phyloP scores from a whole-genome alignment of 139 green algal genomes.

The Coelastrella sp. region DNA sequence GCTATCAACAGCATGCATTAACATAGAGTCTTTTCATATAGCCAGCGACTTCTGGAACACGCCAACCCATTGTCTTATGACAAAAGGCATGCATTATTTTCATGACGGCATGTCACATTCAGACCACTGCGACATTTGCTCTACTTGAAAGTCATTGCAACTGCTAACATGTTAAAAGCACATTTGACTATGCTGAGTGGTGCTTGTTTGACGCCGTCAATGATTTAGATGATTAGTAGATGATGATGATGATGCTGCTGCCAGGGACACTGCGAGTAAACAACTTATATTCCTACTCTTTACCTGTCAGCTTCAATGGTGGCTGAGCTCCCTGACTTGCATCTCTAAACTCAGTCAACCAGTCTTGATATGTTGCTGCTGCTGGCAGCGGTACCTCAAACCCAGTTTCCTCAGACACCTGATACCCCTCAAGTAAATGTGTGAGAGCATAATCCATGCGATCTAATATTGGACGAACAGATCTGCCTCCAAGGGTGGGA shows the following conservation, averaged over 20 bases:
- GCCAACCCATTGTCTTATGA: no score
- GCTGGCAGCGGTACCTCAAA: conserved; percentile 50
- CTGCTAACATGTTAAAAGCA: no score
- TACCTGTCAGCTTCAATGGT: conserved; percentile 25
- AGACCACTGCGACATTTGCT: no score
- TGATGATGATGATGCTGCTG: neutral
- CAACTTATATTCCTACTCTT: neutral
- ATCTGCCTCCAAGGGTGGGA: conserved; percentile 54
- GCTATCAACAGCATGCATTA: no score
- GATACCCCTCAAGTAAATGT: conserved; percentile 38
- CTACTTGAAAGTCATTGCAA: no score
- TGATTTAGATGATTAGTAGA: neutral
- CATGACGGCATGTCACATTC: no score
- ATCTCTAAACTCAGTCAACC: conserved; percentile 46
- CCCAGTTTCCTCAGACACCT: neutral
- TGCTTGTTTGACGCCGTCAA: no score
- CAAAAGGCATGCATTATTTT: no score
- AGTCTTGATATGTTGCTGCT: conserved; percentile 36
- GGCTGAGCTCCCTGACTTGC: conserved; percentile 35
- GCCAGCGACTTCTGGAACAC: no score
- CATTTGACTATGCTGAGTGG: no score
- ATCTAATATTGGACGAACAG: conserved; percentile 54
- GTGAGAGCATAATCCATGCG: conserved; percentile 49
- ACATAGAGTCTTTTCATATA: no score
- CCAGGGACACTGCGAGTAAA: neutral